Evolutionary conservation across 495 filamentous ascomycete species (phyloP), one percentile per base, ranked within the genome.

Genomic region (Trichoderma virens): DNA sequence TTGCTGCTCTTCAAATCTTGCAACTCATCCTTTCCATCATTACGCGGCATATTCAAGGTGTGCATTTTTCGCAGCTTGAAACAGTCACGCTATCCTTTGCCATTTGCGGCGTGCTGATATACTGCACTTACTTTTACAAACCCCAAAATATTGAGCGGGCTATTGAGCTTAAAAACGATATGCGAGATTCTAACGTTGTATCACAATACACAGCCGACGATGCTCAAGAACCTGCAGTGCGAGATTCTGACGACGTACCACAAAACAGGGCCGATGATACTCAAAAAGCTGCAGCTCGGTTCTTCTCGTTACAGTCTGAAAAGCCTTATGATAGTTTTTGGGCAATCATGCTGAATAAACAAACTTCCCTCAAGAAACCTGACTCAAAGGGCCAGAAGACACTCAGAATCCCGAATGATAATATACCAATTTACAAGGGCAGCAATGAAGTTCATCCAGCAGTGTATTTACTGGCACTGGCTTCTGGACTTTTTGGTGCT

Each of bases 41-140:
- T 41, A 65, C 59, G 25, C 65, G 76, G 1, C 64, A 8, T 1
- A 39, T 62, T 0, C 59, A 70, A 65, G 20, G 61, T 25, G 67
- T 78, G 6, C 59, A 70, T 0, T 66, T 74, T 28, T 70, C 76
- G 13, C 67, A 70, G 8, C 65, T 78, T 1, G 77, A 79, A 61
- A 61, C 77, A 4, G 38, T 70, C 0, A 72, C 72, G 1, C 28
- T 74, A 2, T 71, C 69, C 16, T 69, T 75, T 39, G 59, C 72
- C 1, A 60, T 62, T 2, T 75, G 71, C 59, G 68, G 75, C 1
- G 62, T 68, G 9, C 56, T 67, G 1, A 73, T 71, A 0, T 70
- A 66, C 23, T 43, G 64, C 5, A 66, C 69, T 3, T 72, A 67
- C 64, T 71, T 66, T 47, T 54, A 67, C 18, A 77, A 76, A 47